phyloP scores from a whole-genome alignment of 345 rosid species.

The Moricandia moricandioides region DNA sequence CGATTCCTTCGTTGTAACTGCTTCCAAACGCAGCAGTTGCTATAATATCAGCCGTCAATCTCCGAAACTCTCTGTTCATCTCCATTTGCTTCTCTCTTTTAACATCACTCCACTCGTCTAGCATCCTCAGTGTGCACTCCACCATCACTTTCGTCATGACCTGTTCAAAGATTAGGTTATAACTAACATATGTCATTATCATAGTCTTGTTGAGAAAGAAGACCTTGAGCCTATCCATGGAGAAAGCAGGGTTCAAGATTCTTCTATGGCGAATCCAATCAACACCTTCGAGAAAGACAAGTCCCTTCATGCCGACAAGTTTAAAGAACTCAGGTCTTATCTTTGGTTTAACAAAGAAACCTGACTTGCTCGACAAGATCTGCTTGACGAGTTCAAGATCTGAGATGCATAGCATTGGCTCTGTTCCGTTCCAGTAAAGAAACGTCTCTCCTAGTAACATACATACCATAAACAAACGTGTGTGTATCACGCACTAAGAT shows the following conservation, averaged over 20 bases:
- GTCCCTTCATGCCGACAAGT: not conserved
- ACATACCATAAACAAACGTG: not conserved
- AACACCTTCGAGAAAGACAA: not conserved
- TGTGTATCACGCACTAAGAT: not conserved
- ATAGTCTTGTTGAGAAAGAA: not conserved
- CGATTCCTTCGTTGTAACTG: constrained; percentile 41
- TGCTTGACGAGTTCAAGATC: not conserved
- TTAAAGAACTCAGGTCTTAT: not conserved
- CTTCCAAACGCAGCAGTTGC: constrained; percentile 50
- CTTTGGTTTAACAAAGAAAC: not conserved
- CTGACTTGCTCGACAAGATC: not conserved
- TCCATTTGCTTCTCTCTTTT: not conserved
- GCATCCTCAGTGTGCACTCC: constrained; percentile 20
- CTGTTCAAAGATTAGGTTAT: not conserved
- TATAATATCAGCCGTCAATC: constrained; percentile 44
- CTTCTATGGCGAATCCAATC: not conserved
- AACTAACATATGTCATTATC: not conserved
- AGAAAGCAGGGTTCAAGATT: constrained; percentile 2
- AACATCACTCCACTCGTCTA: constrained; percentile 37
- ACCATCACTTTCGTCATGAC: constrained; percentile 35
- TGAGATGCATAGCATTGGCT: constrained; percentile 1
- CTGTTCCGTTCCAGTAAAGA: constrained; percentile 4
- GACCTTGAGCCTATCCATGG: constrained; percentile 3
- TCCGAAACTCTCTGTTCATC: constrained; percentile 31
- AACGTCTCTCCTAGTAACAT: not conserved